Evolutionary conservation across 1,139 yeast species (phyloP).

Genomic region (Protomyces pachydermus): DNA sequence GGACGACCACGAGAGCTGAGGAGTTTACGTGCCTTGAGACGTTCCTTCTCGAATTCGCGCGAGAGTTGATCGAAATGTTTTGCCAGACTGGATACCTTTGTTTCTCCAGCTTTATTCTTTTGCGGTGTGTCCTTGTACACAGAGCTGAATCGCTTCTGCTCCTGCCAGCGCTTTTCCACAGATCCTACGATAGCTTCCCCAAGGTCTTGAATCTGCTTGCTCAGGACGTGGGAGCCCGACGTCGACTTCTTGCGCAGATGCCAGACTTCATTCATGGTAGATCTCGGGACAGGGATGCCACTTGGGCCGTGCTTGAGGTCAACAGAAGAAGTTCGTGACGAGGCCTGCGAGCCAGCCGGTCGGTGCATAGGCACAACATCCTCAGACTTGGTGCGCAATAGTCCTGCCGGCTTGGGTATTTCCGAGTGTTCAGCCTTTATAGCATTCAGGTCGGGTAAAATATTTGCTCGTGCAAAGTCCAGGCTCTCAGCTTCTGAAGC

Average conservation of each 20-base stretch:
- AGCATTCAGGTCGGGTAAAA: not conserved
- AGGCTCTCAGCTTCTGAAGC: not conserved
- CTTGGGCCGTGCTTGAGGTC: constrained; percentile 1
- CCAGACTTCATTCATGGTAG: not conserved
- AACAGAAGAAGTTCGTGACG: constrained; percentile 2
- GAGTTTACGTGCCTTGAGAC: constrained; percentile 71
- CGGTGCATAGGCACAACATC: not conserved
- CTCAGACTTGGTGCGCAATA: constrained; percentile 1
- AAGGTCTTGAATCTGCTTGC: constrained; percentile 24
- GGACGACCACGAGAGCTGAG: constrained; percentile 58
- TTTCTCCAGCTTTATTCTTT: constrained; percentile 32
- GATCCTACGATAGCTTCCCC: constrained; percentile 21
- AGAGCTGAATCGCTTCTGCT: constrained; percentile 32
- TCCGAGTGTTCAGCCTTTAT: not conserved
- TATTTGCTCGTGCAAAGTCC: not conserved
- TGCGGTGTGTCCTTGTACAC: constrained; percentile 36
- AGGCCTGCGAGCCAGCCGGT: not conserved
- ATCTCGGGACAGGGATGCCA: constrained; percentile 3
- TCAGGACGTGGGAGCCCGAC: constrained; percentile 6
- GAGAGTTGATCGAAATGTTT: constrained; percentile 74
- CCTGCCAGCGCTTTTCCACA: constrained; percentile 23
- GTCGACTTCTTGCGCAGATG: constrained; percentile 19
- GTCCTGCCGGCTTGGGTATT: constrained; percentile 2
- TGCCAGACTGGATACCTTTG: constrained; percentile 42
- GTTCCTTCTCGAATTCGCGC: constrained; percentile 76